Conservation (phyloP, 2,329 filamentous ascomycete genomes). For the Pestalotiopsis sp. region DNA sequence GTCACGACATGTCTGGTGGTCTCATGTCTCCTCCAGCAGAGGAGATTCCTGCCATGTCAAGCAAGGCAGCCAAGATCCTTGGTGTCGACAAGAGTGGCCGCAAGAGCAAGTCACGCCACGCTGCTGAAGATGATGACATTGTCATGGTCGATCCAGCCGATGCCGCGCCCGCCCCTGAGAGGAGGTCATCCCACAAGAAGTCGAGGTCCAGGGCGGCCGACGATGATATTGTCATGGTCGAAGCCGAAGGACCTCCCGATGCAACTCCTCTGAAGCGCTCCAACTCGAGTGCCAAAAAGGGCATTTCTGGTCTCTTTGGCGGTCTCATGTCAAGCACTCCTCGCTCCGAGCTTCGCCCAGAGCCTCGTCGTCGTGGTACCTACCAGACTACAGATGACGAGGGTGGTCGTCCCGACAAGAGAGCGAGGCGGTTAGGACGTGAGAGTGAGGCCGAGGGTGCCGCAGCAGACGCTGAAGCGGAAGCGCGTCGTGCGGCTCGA, state of each 20-base stretch:
- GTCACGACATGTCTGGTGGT: conserved; percentile 65
- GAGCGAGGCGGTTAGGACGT: conserved; percentile 34
- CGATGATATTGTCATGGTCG: conserved; percentile 62
- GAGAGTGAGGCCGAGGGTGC: conserved; percentile 52
- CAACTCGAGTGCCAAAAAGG: conserved; percentile 64
- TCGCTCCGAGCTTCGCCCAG: conserved; percentile 33
- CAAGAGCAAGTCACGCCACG: conserved; percentile 47
- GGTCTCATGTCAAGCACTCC: conserved; percentile 50
- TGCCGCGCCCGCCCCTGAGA: conserved; percentile 44
- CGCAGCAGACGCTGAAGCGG: conserved; percentile 56
- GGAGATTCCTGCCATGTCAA: conserved; percentile 62
- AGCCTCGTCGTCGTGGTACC: conserved; percentile 49
- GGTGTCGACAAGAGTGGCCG: conserved; percentile 53
- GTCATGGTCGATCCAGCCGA: conserved; percentile 48
- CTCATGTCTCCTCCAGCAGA: conserved; percentile 75
- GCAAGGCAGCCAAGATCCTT: conserved; percentile 79
- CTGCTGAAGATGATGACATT: conserved; percentile 50
- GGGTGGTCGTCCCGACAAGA: conserved; percentile 36
- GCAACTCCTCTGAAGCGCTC: conserved; percentile 59
- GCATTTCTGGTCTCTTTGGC: conserved; percentile 63
- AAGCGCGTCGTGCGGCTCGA: conserved; percentile 65
- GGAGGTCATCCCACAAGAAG: conserved; percentile 43
- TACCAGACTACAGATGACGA: conserved; percentile 55
- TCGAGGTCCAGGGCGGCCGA: conserved; percentile 53
- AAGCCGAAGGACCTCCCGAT: conserved; percentile 45